Evolutionary conservation across 2,329 filamentous ascomycete species (phyloP).

Genomic region (Apiospora pterosperma): DNA sequence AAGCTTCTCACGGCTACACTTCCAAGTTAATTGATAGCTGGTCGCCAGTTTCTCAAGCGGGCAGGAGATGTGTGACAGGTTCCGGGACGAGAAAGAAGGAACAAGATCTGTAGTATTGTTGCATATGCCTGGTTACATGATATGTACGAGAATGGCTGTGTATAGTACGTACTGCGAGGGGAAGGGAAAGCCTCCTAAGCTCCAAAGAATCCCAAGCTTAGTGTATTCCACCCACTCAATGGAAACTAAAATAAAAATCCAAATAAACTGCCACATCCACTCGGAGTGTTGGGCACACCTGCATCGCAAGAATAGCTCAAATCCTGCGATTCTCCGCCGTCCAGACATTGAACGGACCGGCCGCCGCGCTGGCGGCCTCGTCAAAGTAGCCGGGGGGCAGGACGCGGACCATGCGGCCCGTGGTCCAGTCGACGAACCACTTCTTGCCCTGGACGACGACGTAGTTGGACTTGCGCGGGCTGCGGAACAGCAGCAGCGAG

Average conservation of each 20-base stretch:
- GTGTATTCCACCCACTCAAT: too few relatives aligned
- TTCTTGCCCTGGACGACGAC: constrained; percentile 54
- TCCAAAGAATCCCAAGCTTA: too few relatives aligned
- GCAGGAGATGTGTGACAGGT: too few relatives aligned
- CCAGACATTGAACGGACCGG: constrained; percentile 46
- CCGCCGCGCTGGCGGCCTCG: constrained; percentile 30
- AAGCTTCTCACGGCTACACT: neutral
- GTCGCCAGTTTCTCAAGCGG: neutral
- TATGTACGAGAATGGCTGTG: too few relatives aligned
- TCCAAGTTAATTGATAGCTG: neutral
- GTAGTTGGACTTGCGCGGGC: constrained; percentile 55
- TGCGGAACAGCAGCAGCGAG: constrained; percentile 53
- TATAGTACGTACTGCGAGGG: too few relatives aligned
- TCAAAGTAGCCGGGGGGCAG: constrained; percentile 53
- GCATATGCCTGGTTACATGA: too few relatives aligned
- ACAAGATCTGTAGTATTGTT: too few relatives aligned
- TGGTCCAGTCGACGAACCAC: constrained; percentile 58
- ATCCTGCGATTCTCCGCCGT: constrained; percentile 47
- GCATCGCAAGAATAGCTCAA: constrained; percentile 19
- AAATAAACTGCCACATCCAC: neutral
- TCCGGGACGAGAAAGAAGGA: too few relatives aligned
- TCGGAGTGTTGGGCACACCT: neutral
- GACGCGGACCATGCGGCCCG: constrained; percentile 51
- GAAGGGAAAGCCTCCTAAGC: too few relatives aligned
- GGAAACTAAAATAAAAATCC: too few relatives aligned